Conservation (phyloP, 2,329 filamentous ascomycete species). For the Trichophyton rubrum region DNA sequence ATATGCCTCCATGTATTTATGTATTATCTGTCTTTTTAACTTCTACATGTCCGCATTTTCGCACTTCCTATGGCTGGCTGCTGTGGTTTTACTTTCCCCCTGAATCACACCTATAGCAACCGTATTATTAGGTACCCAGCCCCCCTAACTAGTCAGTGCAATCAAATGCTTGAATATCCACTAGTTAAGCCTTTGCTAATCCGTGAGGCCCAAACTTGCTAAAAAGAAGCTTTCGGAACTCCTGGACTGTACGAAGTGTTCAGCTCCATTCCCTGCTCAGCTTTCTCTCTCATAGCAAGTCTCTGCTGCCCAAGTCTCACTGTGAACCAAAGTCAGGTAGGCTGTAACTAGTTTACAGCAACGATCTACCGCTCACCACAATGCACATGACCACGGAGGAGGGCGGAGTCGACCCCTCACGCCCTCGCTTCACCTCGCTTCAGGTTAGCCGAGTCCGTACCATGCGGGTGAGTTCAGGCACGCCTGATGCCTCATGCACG, state of each 20-base stretch:
- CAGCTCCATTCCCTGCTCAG: neutral
- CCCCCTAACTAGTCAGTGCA: neutral
- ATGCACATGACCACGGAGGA: neutral
- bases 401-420: neutral
- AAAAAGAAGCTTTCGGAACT: neutral
- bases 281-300: neutral
- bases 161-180: neutral
- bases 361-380: neutral
- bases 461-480: neutral
- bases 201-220: neutral
- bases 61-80: neutral
- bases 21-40: neutral
- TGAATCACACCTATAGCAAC: neutral
- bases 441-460: neutral
- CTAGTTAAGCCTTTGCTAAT: neutral
- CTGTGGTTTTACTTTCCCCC: neutral
- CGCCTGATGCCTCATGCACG: neutral
- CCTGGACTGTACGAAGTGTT: neutral
- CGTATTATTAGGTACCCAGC: neutral
- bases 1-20: neutral
- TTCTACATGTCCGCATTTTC: neutral
- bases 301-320: neutral
- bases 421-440: neutral
- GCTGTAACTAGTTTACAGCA: neutral
- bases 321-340: neutral